These are phyloP conservation scores for Cordyceps cicadae DNA, from an alignment of 2,329 filamentous ascomycete species.

Conservation along the genomic window DNA sequence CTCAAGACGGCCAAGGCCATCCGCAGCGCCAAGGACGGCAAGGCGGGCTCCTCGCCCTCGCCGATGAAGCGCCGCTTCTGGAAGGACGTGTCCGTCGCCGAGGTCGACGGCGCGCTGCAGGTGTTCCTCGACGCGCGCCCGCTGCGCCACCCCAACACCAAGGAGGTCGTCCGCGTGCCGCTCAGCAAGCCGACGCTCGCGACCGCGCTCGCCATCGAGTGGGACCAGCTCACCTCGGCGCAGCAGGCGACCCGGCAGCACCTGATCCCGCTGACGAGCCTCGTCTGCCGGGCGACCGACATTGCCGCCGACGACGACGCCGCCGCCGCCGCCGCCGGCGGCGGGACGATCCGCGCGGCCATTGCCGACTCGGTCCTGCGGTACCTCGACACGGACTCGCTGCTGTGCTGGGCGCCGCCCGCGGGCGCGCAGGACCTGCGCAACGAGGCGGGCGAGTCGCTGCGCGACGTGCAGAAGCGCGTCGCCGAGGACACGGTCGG, in stretches of 20 bases:
- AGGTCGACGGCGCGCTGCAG: constrained; percentile 49
- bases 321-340: constrained; percentile 15
- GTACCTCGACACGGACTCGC: constrained; percentile 85
- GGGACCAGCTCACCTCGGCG: constrained; percentile 75
- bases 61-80: constrained; percentile 69
- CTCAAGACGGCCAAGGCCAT: constrained; percentile 44
- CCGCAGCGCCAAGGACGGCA: constrained; percentile 27
- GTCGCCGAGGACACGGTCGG: constrained; percentile 62
- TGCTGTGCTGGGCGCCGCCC: constrained; percentile 76
- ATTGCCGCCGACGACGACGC: constrained; percentile 58
- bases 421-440: constrained; percentile 39
- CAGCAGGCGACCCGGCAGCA: constrained; percentile 81
- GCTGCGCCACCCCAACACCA: constrained; percentile 67
- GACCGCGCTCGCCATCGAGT: constrained; percentile 80
- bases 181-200: constrained; percentile 72
- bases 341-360: constrained; percentile 49
- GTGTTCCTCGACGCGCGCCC: constrained; percentile 72
- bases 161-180: constrained; percentile 64
- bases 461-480: constrained; percentile 65
- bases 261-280: constrained; percentile 81
- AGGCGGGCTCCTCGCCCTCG: constrained; percentile 12
- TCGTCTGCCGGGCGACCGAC: constrained; percentile 75
- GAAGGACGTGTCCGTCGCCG: constrained; percentile 69
- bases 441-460: constrained; percentile 44
- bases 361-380: constrained; percentile 65